These are phyloP conservation scores for Endocarpon pusillum DNA, from an alignment of 495 filamentous ascomycete species.

Conservation along the genomic window DNA sequence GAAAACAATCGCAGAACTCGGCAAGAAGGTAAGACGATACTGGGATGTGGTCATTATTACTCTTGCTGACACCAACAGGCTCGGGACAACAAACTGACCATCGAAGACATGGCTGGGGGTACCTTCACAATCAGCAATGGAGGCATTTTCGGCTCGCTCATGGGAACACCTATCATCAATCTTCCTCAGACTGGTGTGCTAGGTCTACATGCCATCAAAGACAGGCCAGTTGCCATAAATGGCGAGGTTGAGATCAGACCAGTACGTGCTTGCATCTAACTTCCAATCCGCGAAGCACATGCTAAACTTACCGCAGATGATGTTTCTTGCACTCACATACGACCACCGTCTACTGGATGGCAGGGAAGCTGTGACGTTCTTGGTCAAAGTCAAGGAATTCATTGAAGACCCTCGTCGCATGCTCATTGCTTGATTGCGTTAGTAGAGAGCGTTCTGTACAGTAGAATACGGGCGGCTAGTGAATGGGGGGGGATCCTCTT, in stretches of 20 bases:
- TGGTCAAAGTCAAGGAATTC: slow-evolving; percentile 95
- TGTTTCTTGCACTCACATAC: slow-evolving; percentile 96
- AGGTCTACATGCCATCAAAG: slow-evolving; percentile 96
- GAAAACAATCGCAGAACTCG: slow-evolving; percentile 78
- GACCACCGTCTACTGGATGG: slow-evolving; percentile 93
- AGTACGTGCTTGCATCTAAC: slow-evolving; percentile 22
- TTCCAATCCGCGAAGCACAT: background rate
- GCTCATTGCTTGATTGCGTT: slow-evolving; percentile 51
- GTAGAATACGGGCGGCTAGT: no score
- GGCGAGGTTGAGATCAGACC: slow-evolving; percentile 88
- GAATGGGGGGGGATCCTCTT: no score
- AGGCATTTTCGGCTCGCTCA: slow-evolving; percentile 62
- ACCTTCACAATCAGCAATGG: slow-evolving; percentile 98
- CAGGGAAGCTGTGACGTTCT: slow-evolving; percentile 88
- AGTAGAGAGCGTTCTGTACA: no score
- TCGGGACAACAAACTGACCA: slow-evolving; percentile 89
- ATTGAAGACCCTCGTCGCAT: slow-evolving; percentile 93
- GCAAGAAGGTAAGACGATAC: slow-evolving; percentile 68
- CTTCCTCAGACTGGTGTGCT: slow-evolving; percentile 89
- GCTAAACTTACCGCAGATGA: slow-evolving; percentile 47
- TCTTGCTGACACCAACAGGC: slow-evolving; percentile 33
- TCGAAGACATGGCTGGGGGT: slow-evolving; percentile 98
- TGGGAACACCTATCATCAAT: slow-evolving; percentile 99
- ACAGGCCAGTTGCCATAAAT: slow-evolving; percentile 74
- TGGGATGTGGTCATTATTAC: background rate